These are phyloP conservation scores for Penicillium sp. DNA, from an alignment of 2,329 filamentous ascomycete species.

Conservation along the genomic window DNA sequence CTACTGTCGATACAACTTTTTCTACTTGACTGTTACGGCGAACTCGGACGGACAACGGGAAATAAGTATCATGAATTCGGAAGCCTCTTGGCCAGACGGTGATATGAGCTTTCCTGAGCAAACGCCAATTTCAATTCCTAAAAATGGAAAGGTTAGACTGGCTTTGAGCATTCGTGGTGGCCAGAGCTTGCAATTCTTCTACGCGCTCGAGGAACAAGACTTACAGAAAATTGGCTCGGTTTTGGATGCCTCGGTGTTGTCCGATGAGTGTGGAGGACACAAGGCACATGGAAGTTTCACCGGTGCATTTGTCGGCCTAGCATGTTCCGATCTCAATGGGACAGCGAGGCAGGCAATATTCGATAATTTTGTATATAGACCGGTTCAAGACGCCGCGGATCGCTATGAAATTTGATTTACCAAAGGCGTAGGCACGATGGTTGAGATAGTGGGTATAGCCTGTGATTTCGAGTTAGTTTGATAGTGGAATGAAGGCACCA, in stretches of 20 bases:
- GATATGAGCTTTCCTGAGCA: background rate
- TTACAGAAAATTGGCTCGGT: slow-evolving; percentile 6
- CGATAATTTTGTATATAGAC: slow-evolving; percentile 13
- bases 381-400: slow-evolving; percentile 7
- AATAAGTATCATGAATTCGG: slow-evolving; percentile 9
- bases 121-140: slow-evolving; percentile 6
- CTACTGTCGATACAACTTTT: slow-evolving; percentile 12
- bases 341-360: slow-evolving; percentile 6
- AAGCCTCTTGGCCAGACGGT: slow-evolving; percentile 12
- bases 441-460: no score
- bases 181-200: slow-evolving; percentile 9
- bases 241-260: slow-evolving; percentile 11
- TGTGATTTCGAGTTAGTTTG: no score
- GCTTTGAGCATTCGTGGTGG: slow-evolving; percentile 12
- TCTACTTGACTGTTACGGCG: slow-evolving; percentile 12
- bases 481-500: no score
- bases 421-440: background rate
- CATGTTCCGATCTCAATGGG: slow-evolving; percentile 14
- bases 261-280: slow-evolving; percentile 14
- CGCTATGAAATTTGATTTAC: slow-evolving; percentile 7
- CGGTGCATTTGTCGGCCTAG: slow-evolving; percentile 11
- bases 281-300: slow-evolving; percentile 14
- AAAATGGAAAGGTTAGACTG: slow-evolving; percentile 11
- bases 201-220: slow-evolving; percentile 8
- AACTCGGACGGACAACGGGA: slow-evolving; percentile 12